Evolutionary conservation across 495 filamentous ascomycete genomes (phyloP).

Genomic region (Rhypophila decipiens): DNA sequence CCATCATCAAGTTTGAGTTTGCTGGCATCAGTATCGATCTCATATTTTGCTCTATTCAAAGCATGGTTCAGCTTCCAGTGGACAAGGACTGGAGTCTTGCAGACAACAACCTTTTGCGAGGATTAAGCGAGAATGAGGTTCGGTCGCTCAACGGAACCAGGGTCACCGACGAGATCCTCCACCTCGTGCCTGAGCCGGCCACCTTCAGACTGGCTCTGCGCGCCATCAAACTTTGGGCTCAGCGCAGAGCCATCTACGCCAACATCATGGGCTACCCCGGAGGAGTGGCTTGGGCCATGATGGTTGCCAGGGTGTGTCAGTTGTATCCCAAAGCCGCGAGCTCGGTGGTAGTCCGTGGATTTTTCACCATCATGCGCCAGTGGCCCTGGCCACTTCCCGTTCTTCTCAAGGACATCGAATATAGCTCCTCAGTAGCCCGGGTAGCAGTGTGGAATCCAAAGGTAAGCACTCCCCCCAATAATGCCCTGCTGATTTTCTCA

Average conservation of each 20-base stretch:
- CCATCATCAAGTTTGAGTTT: constrained; percentile 92
- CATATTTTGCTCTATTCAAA: constrained; percentile 76
- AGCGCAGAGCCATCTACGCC: constrained; percentile 85
- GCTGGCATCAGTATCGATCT: constrained; percentile 90
- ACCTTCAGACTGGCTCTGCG: constrained; percentile 83
- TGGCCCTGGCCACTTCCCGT: constrained; percentile 96
- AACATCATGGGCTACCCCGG: constrained; percentile 95
- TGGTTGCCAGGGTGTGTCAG: constrained; percentile 92
- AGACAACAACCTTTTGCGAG: constrained; percentile 77
- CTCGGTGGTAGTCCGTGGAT: constrained; percentile 79
- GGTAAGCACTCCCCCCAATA: constrained; percentile 39
- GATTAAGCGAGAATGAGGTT: constrained; percentile 77
- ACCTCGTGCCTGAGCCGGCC: constrained; percentile 79
- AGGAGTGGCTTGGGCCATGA: constrained; percentile 96
- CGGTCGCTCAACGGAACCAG: constrained; percentile 88
- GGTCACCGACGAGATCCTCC: constrained; percentile 85
- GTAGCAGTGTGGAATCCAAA: constrained; percentile 90
- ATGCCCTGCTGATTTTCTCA: constrained; percentile 26
- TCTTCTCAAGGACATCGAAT: constrained; percentile 75
- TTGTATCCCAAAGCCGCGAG: constrained; percentile 91
- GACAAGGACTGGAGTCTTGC: constrained; percentile 60
- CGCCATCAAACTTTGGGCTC: constrained; percentile 93
- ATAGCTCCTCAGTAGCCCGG: constrained; percentile 59
- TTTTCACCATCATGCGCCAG: constrained; percentile 82
- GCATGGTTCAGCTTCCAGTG: constrained; percentile 60